Percentiles rank a stretch among this genome's conserved stretches.
These are phyloP conservation scores for Cornus suecica DNA, from an alignment of 148 eudicot species.

Conservation along the genomic window DNA sequence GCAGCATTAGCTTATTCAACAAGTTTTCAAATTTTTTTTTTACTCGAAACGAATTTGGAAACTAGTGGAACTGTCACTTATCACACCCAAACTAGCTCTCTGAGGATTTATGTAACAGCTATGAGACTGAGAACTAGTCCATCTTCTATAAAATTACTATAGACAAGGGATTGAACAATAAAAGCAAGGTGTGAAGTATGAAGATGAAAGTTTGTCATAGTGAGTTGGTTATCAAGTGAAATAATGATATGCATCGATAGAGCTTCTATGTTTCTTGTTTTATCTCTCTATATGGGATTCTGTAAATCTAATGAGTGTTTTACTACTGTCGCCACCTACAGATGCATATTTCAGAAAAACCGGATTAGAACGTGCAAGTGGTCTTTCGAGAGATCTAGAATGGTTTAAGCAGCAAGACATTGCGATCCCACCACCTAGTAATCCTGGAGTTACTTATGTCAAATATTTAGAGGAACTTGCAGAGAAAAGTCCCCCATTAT, in stretches of 20 bases:
- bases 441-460: constrained; percentile 62
- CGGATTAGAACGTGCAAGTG: constrained; percentile 73
- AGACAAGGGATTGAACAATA: not conserved
- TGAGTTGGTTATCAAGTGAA: not conserved
- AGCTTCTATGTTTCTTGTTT: not conserved
- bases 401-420: constrained; percentile 60
- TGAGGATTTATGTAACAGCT: not conserved
- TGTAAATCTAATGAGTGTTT: not conserved
- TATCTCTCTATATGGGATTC: not conserved
- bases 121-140: not conserved
- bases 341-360: constrained; percentile 91
- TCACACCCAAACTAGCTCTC: no score
- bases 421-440: constrained; percentile 66
- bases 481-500: constrained; percentile 54
- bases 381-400: constrained; percentile 67
- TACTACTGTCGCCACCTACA: constrained; percentile 23
- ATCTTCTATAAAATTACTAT: not conserved
- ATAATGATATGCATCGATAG: not conserved
- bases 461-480: constrained; percentile 77
- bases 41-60: not conserved
- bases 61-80: not conserved
- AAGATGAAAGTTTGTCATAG: not conserved
- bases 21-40: not conserved
- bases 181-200: not conserved
- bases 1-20: not conserved